Evolutionary conservation across 108 stramenopile genomes (phyloP).

Genomic region (Bacterosira constricta): DNA sequence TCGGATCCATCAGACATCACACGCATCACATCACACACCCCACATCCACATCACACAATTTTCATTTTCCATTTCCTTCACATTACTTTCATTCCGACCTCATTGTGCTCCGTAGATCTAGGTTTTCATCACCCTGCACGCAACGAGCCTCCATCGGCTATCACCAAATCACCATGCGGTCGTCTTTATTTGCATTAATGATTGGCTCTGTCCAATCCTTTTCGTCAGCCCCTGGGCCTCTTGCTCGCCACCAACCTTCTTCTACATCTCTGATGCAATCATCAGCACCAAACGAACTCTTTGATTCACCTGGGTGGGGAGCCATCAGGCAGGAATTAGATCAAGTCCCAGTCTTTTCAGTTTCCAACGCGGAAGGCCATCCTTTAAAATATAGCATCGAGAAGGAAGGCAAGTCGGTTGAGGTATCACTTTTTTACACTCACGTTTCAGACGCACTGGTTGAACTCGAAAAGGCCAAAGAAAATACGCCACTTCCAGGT

Average conservation of each 20-base stretch:
- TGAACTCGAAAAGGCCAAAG: slow-evolving; percentile 53
- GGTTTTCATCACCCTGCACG: no score
- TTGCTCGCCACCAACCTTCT: neutral
- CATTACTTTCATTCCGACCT: no score
- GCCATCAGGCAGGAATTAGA: slow-evolving; percentile 55
- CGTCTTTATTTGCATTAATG: neutral
- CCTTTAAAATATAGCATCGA: slow-evolving; percentile 57
- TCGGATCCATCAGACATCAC: no score
- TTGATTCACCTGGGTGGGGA: slow-evolving; percentile 60
- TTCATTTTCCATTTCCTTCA: no score
- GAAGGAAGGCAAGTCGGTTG: slow-evolving; percentile 12
- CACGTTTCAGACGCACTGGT: slow-evolving; percentile 60
- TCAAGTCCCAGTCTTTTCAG: slow-evolving; percentile 55
- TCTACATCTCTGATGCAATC: neutral
- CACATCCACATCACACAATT: neutral
- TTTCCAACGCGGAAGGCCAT: slow-evolving; percentile 62
- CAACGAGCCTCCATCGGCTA: neutral
- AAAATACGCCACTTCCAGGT: slow-evolving; percentile 16
- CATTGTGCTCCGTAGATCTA: no score
- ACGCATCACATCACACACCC: neutral
- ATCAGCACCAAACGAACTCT: slow-evolving; percentile 37
- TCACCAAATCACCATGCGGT: neutral
- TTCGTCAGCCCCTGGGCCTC: neutral
- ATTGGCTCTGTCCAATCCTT: neutral
- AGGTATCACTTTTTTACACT: slow-evolving; percentile 63